phyloP scores from a whole-genome alignment of 768 basidiomycete species.

The Leccinum obscurum region DNA sequence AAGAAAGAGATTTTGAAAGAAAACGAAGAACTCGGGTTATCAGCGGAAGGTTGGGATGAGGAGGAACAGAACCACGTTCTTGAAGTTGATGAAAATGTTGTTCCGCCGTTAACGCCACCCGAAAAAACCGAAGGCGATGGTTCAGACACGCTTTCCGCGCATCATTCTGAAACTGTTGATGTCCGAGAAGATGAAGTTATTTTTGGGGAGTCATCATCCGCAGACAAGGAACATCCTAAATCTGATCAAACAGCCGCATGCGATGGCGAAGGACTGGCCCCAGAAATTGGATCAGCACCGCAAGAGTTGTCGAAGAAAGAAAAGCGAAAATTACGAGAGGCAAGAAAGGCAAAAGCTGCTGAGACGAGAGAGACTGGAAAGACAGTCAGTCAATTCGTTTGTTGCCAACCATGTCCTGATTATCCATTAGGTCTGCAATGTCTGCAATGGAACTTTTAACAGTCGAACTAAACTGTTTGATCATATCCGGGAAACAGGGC shows the following conservation, averaged over 20 bases:
- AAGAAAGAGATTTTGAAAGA: constrained; percentile 77
- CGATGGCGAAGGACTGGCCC: constrained; percentile 2
- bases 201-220: constrained; percentile 7
- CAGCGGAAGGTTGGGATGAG: constrained; percentile 40
- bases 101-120: constrained; percentile 19
- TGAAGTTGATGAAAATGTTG: constrained; percentile 10
- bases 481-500: constrained; percentile 70
- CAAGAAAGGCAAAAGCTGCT: constrained; percentile 52
- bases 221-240: constrained; percentile 6
- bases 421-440: constrained; percentile 54
- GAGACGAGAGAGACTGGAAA: neutral
- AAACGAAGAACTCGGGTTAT: constrained; percentile 57
- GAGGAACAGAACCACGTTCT: constrained; percentile 17
- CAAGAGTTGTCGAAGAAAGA: constrained; percentile 70
- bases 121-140: constrained; percentile 3
- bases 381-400: neutral
- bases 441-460: constrained; percentile 60
- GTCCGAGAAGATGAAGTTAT: constrained; percentile 8
- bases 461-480: constrained; percentile 74
- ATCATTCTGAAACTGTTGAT: neutral
- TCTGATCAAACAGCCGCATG: constrained; percentile 2
- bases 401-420: constrained; percentile 12
- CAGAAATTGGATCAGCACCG: constrained; percentile 4
- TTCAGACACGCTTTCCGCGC: neutral
- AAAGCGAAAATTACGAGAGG: constrained; percentile 73